Base-by-base conservation (phyloP, 2,329 filamentous ascomycete genomes). In the Ophiostoma sp. region DNA sequence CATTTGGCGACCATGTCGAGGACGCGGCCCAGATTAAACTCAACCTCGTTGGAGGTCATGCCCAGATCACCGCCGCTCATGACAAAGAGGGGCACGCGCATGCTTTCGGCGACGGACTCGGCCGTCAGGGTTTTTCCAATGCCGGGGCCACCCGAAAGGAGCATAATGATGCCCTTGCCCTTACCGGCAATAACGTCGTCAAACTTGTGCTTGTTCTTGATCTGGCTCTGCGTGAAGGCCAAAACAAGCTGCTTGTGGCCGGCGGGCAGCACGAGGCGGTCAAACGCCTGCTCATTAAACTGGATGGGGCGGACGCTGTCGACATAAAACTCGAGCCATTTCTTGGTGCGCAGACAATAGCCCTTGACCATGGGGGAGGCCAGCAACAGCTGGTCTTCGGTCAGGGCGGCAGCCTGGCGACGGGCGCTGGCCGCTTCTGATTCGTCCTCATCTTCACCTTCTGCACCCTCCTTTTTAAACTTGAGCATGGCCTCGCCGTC, bases 1-100 rank as follows among this genome's bases (percentile, higher is more conserved):
- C 92, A 93, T 1, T 86, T 87, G 75, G 92, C 89, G 1, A 92
- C 91, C 75, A 95, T 90, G 78, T 93, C 90, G 75, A 95, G 86
- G 73, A 92, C 91, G 74, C 88, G 88, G 78, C 87, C 88, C 42
- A 93, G 85, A 76, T 90, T 89, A 12, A 83, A 83, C 80, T 93
- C 92, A 0, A 95, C 86, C 19, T 87, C 86, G 74, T 87, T 85
- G 0, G 90, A 87, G 71, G 91, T 87, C 1, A 89, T 89, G 36
- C 92, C 92, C 0, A 95, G 85, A 78, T 94, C 92, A 39, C 92
- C 92, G 0, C 91, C 91, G 74, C 83, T 84, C 68, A 88, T 82
- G 31, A 82, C 83, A 77, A 87, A 87, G 6, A 88, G 81, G 1
- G 86, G 87, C 52, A 83, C 82, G 61, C 81, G 80, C 75, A 85